A percentile compares a stretch with the other conserved stretches of the same genome.
These are phyloP conservation scores for Hypericum perforatum DNA, from an alignment of 345 rosid genomes.

Conservation along the genomic window DNA sequence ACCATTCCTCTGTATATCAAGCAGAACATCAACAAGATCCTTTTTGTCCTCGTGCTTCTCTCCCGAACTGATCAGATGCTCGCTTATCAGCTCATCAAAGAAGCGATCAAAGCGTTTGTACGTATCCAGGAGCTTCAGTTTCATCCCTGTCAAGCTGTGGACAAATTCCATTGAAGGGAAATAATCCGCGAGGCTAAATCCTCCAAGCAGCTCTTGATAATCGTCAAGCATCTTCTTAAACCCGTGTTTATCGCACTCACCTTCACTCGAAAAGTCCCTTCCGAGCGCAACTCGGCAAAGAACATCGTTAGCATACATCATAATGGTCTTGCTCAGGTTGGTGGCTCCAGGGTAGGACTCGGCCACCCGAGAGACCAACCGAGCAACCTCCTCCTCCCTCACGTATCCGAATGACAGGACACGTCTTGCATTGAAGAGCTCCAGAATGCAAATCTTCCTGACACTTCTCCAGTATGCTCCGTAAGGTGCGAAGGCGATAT, in stretches of 20 bases:
- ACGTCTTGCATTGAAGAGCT: conserved; percentile 14
- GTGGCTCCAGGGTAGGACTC: conserved; percentile 10
- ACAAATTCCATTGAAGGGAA: conserved; percentile 20
- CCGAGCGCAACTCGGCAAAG: conserved; percentile 17
- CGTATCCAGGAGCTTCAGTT: conserved; percentile 11
- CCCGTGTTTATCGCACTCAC: conserved; percentile 29
- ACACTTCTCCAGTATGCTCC: conserved; percentile 19
- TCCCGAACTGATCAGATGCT: conserved; percentile 8
- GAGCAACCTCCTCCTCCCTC: conserved; percentile 17
- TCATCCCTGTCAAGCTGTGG: conserved; percentile 17
- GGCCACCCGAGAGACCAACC: conserved; percentile 4
- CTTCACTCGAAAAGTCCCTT: conserved; percentile 9
- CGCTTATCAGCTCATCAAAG: conserved; percentile 13
- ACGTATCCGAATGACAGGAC: conserved; percentile 10
- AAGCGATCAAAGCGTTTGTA: conserved; percentile 13
- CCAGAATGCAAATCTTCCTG: conserved; percentile 19
- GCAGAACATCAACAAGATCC: conserved; percentile 18
- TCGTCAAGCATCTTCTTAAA: conserved; percentile 46
- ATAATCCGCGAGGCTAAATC: conserved; percentile 19
- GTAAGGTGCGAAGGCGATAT: conserved; percentile 17
- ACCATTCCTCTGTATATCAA: conserved; percentile 13
- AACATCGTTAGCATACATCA: conserved; percentile 14
- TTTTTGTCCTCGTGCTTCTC: conserved; percentile 6
- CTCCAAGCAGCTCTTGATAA: conserved; percentile 18
- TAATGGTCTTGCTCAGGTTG: conserved; percentile 15